Evolutionary conservation across 73 alveolate species (phyloP), one percentile per base, ranked within the genome.

Genomic region (Paramecium sonneborni): DNA sequence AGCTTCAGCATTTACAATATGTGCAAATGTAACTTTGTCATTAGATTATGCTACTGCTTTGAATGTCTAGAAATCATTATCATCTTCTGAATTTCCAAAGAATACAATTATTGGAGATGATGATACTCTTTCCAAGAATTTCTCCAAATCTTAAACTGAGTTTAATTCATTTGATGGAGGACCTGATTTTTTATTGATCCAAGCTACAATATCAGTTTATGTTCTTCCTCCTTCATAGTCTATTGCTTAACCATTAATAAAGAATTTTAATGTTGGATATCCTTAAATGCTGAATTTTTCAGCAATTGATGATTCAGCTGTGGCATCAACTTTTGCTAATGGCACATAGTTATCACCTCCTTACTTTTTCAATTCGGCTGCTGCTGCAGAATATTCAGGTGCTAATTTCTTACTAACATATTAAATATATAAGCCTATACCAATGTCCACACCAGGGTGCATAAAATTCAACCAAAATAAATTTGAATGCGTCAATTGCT

Each of bases 201-300:
- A 97, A 95, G 94, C 94, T 67, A 97, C 97, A 76, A 98, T 95
- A n/a, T 92, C 97, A 74, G 95, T 94, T 18, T 93, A 97, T 12
- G 98, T 93, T 96, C 99, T 97, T 57, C 99, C 99, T 39, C 99
- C 99, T 34, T 93, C 92, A 97, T 95, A 98, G 57, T 93, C 98
- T 43, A 93, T 43, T 24, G 97, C 34, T 38, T 39, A 15, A 26
- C 93, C 93, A 32, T 93, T 88, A 39, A 93, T 92, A 93, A 96
- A 97, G 96, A 96, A 96, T 87, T 93, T 91, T 67, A 96, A 95
- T 62, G 99, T 97, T 52, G 99, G 99, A 97, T 92, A 98, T 26
- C 99, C 99, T 79, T 96, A 93, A 55, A 98, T 92, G 62, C 91
- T 96, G 92, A 92, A 97, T 87, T 94, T 94, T 32, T 92, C 95